Conservation (phyloP, 2,329 filamentous ascomycete genomes). For the Alternaria sp. region DNA sequence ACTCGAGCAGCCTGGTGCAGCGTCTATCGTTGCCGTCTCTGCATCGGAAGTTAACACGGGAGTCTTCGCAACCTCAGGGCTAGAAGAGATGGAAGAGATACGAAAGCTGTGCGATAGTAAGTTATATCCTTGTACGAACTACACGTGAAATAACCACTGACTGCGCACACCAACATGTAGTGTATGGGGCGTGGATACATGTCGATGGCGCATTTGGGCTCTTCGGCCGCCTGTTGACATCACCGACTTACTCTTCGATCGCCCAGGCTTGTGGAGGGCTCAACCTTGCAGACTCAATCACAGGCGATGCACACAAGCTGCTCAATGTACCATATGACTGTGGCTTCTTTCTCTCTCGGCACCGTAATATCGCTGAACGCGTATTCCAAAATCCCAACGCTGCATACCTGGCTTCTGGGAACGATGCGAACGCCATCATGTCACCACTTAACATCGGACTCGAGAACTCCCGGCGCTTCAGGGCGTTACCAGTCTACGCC, state of each 20-base stretch:
- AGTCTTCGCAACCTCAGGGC: conserved; percentile 71
- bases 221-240: conserved; percentile 73
- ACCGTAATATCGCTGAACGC: conserved; percentile 14
- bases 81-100: conserved; percentile 67
- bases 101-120: conserved; percentile 71
- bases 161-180: not conserved
- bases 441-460: conserved; percentile 87
- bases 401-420: conserved; percentile 70
- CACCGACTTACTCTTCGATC: conserved; percentile 65
- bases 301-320: conserved; percentile 88
- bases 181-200: conserved; percentile 84
- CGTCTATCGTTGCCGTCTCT: conserved; percentile 81
- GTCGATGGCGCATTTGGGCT: conserved; percentile 91
- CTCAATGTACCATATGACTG: conserved; percentile 95
- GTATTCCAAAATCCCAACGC: conserved; percentile 74
- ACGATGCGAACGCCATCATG: conserved; percentile 62
- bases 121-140: not conserved
- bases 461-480: conserved; percentile 90
- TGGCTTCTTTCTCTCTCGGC: conserved; percentile 83
- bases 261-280: conserved; percentile 66
- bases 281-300: conserved; percentile 86
- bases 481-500: conserved; percentile 88
- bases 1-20: conserved; percentile 63
- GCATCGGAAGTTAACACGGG: conserved; percentile 93
- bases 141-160: not conserved